Evolutionary conservation across 371 early-diverging fungal species (phyloP).

Genomic region (Gilbertella persicaria): DNA sequence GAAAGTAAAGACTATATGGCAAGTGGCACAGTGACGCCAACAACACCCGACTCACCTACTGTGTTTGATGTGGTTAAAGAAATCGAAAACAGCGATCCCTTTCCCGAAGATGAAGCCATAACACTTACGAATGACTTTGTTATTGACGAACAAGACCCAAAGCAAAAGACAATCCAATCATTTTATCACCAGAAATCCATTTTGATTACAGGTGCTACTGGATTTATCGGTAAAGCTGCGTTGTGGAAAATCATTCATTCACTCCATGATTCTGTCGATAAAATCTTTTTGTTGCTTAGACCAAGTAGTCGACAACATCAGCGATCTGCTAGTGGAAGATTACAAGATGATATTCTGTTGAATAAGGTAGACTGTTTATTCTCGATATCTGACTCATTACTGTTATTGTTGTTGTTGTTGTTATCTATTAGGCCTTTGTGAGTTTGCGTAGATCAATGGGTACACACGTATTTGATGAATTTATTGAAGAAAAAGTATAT

Average conservation of each 20-base stretch:
- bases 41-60: constrained; percentile 44
- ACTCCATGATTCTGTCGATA: constrained; percentile 29
- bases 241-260: constrained; percentile 54
- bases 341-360: constrained; percentile 45
- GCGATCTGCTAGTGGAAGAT: constrained; percentile 25
- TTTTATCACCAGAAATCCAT: constrained; percentile 45
- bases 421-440: constrained; percentile 37
- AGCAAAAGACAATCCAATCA: constrained; percentile 17
- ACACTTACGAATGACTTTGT: not conserved
- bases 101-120: not conserved
- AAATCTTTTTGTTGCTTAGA: constrained; percentile 39
- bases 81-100: constrained; percentile 24
- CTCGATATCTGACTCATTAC: not conserved
- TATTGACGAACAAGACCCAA: constrained; percentile 3
- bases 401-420: not conserved
- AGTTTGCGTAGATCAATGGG: constrained; percentile 46
- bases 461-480: constrained; percentile 31
- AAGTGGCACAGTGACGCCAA: constrained; percentile 27
- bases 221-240: constrained; percentile 65
- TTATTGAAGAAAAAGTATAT: constrained; percentile 54
- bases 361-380: constrained; percentile 38
- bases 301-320: constrained; percentile 23
- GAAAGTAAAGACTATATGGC: constrained; percentile 36
- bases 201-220: constrained; percentile 64
- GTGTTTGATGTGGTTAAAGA: constrained; percentile 49